Evolutionary conservation across 768 basidiomycete genomes (phyloP), one percentile per base, ranked within the genome.

Genomic region (Podaxis sp.): DNA sequence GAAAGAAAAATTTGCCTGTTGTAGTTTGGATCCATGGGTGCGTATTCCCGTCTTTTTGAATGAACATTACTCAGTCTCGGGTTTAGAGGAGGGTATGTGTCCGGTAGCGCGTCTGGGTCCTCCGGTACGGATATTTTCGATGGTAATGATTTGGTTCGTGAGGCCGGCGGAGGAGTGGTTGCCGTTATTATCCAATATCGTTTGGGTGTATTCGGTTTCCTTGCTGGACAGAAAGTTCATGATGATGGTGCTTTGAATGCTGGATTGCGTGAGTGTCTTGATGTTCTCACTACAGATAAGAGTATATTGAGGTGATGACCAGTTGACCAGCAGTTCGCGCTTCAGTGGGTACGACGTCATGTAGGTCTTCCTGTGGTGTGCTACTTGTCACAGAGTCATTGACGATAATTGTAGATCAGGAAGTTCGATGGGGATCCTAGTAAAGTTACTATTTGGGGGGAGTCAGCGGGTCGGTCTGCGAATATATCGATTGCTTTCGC

Each of bases 281-380:
- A 58, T 36, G 40, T 49, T 22, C 12, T 8, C 49, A 11, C 15
- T 2, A 12, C n/a, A 46, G 24, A 0, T 4, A 38, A 5, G 4
- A 4, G 7, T 5, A 12, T 30, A 13, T 10, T 37, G 57, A 11
- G 61, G 22, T 22, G 20, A 24, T 51, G 1, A 36, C 11, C 10
- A 82, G 79, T 81, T 62, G 82, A 82, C 59, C 80, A 81, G 65
- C 71, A 78, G 48, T 79, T 78, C 64, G 80, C 80, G n/a, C 60
- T 82, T 7, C 65, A 73, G 60, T 81, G 80, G 81, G 77, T 82
- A 0, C 77, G 78, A 58, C 54, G 68, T 41, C 71, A 82, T 69
- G 80, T 80, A 57, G 38, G 70, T 53, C 24, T 38, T 40, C 12
- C 33, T 13, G 38, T 24, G 3, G 20, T 15, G 40, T 26, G 10